phyloP scores from a whole-genome alignment of 768 basidiomycete species.

The Dioszegia hungarica region DNA sequence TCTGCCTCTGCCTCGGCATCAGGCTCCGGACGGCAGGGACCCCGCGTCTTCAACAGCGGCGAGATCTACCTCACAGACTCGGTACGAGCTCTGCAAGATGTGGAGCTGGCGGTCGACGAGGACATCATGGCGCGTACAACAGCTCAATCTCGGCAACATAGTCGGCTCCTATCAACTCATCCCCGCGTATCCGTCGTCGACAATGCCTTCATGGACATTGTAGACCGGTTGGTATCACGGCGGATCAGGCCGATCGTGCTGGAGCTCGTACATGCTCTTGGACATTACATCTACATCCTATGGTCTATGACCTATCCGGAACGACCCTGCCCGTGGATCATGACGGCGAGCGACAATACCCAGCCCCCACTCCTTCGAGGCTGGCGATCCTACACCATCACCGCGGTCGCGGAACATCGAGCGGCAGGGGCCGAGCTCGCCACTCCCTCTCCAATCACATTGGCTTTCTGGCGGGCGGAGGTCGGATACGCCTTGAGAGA shows the following conservation, averaged over 20 bases:
- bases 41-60: neutral
- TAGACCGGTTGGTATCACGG: slow-evolving; percentile 19
- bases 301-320: slow-evolving; percentile 23
- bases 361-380: neutral
- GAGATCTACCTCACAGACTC: slow-evolving; percentile 31
- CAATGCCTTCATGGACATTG: slow-evolving; percentile 35
- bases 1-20: neutral
- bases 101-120: slow-evolving; percentile 35
- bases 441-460: slow-evolving; percentile 14
- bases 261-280: slow-evolving; percentile 36
- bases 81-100: slow-evolving; percentile 29
- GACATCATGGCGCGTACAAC: slow-evolving; percentile 9
- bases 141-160: slow-evolving; percentile 1
- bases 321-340: slow-evolving; percentile 28
- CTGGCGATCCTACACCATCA: slow-evolving; percentile 26
- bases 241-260: slow-evolving; percentile 35
- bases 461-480: slow-evolving; percentile 33
- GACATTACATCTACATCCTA: slow-evolving; percentile 34
- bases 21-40: slow-evolving; percentile 2
- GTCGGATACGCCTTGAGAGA: slow-evolving; percentile 27
- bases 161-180: slow-evolving; percentile 17
- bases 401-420: slow-evolving; percentile 29
- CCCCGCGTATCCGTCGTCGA: slow-evolving; percentile 21
- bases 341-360: neutral
- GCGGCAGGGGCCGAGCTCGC: slow-evolving; percentile 15